A percentile compares a stretch with the other conserved stretches of the same genome.
phyloP scores from a whole-genome alignment of 345 rosid species.

The Melaleuca quinquenervia region DNA sequence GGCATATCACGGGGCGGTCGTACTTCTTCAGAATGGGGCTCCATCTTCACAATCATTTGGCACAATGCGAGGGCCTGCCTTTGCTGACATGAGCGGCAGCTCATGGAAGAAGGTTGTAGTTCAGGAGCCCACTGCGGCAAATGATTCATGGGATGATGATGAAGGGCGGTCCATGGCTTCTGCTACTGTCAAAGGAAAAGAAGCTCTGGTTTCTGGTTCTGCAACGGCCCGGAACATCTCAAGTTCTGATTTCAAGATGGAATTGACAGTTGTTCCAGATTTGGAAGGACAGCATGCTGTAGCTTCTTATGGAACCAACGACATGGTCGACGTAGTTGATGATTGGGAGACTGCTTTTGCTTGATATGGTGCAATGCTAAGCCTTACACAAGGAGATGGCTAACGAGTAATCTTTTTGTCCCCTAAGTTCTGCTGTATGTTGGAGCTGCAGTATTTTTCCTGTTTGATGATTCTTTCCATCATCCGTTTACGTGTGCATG shows the following conservation, averaged over 20 bases:
- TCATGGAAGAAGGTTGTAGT: slow-evolving; percentile 84
- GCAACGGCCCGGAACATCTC: slow-evolving; percentile 49
- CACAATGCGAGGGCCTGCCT: slow-evolving; percentile 44
- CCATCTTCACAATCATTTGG: slow-evolving; percentile 11
- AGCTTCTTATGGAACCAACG: background rate
- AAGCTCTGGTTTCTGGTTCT: slow-evolving; percentile 37
- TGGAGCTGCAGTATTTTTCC: background rate
- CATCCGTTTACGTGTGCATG: background rate
- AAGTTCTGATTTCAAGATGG: slow-evolving; percentile 19
- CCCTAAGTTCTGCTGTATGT: background rate
- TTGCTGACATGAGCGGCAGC: slow-evolving; percentile 25
- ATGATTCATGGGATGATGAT: slow-evolving; percentile 17
- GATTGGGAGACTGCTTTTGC: slow-evolving; percentile 90
- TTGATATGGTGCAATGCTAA: slow-evolving; percentile 3
- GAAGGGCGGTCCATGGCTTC: slow-evolving; percentile 28
- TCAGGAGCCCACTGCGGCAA: slow-evolving; percentile 17
- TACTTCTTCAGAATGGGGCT: slow-evolving; percentile 27
- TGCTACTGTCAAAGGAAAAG: slow-evolving; percentile 39
- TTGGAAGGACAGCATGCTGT: background rate
- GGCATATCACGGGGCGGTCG: slow-evolving; percentile 54
- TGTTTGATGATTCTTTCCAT: background rate
- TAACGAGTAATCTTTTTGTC: background rate
- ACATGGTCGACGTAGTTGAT: slow-evolving; percentile 43
- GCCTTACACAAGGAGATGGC: background rate
- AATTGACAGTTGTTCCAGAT: slow-evolving; percentile 3